Base-by-base conservation (phyloP, 2,329 filamentous ascomycete species). In the Alternaria sp. region DNA sequence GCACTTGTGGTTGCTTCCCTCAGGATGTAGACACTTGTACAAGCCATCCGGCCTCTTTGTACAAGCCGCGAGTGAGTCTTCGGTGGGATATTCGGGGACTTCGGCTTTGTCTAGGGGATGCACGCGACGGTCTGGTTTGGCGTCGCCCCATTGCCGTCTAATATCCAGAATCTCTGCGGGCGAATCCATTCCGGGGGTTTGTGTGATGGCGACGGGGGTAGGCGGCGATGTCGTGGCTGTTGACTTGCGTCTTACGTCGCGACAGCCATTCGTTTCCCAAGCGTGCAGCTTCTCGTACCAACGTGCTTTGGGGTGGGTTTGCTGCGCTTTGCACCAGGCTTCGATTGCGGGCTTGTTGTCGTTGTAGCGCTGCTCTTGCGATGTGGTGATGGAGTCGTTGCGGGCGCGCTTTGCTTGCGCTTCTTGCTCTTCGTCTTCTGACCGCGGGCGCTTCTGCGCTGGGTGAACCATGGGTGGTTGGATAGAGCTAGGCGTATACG, bases 191-290 rank as follows among this genome's bases (percentile, higher is more conserved):
- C 21, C 46, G 10, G 15, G 11, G 11, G 46, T 49, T 11, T 49
- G 23, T 11, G n/a, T 11, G 9, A 21, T 25, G 7, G 23, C 6
- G 0, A 7, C 0, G 23, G 46, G 46, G 14, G 15, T 1, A 2
- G 46, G 18, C 2, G 14, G 11, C 4, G 23, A 26, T 18, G 11
- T 6, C 2, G 8, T 18, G 18, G 23, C 9, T 1, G n/a, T 3
- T 2, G n/a, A n/a, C 18, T 28, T 18, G 5, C 8, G 45, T n/a
- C 15, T 5, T 2, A 26, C 45, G 12, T 15, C 12, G 15, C 12
- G 23, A 49, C 15, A 18, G 10, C 46, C 15, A 5, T 28, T 28
- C 1, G 46, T n/a, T 49, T 49, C 26, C 46, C 46, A 49, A 5
- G 46, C 25, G 23, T 18, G 25, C 1, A 49, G 23, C 0, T n/a